Evolutionary conservation across 139 green algal genomes (phyloP).

Genomic region (Chlorella sp.): DNA sequence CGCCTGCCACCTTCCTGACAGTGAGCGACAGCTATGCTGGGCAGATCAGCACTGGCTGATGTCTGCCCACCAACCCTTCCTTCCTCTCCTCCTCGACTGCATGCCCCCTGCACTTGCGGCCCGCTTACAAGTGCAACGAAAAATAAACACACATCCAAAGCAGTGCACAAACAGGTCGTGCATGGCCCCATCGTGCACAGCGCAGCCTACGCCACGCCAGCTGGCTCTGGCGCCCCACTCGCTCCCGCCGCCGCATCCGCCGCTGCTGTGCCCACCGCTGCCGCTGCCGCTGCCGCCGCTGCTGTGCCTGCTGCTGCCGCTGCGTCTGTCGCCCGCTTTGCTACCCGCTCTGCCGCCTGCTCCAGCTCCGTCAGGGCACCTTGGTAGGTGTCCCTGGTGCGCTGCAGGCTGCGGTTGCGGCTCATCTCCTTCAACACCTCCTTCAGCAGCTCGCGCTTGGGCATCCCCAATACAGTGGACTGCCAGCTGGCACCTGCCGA

Average conservation of each 20-base stretch:
- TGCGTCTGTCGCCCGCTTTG: too few relatives aligned
- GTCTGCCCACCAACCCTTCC: too few relatives aligned
- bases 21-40: too few relatives aligned
- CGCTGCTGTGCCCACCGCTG: not conserved
- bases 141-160: too few relatives aligned
- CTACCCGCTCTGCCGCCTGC: not conserved
- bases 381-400: slow-evolving; percentile 26
- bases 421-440: slow-evolving; percentile 57
- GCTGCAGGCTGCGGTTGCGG: slow-evolving; percentile 44
- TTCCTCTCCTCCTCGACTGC: too few relatives aligned
- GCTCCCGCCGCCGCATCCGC: not conserved
- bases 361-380: slow-evolving; percentile 39
- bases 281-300: not conserved
- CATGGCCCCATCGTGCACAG: too few relatives aligned
- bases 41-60: too few relatives aligned
- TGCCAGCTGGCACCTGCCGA: slow-evolving; percentile 42
- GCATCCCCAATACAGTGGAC: slow-evolving; percentile 60
- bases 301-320: not conserved
- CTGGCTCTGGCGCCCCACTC: not conserved
- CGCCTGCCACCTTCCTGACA: too few relatives aligned
- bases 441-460: slow-evolving; percentile 70
- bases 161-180: too few relatives aligned
- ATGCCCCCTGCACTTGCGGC: too few relatives aligned
- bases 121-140: too few relatives aligned
- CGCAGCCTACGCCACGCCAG: too few relatives aligned